Conservation (phyloP, 345 rosid species). For the Zanthoxylum bungeanum region DNA sequence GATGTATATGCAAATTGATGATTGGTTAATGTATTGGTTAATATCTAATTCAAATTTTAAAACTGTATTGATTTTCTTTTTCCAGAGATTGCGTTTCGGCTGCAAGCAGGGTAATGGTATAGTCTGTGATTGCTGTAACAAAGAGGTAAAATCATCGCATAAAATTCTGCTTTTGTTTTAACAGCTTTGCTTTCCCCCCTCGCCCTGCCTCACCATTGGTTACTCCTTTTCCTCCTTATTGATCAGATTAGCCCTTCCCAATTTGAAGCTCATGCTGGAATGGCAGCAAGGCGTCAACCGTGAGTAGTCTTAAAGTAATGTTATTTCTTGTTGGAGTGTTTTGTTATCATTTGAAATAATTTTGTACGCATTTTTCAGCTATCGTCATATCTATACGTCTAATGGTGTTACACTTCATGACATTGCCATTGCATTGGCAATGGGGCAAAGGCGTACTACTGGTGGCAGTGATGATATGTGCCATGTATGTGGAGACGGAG, state of each 20-base stretch:
- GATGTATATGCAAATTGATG: slow-evolving; percentile 1
- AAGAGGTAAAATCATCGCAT: slow-evolving; percentile 50
- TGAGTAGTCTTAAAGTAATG: slow-evolving; percentile 39
- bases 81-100: slow-evolving; percentile 68
- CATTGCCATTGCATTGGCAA: slow-evolving; percentile 77
- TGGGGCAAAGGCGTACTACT: slow-evolving; percentile 67
- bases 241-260: slow-evolving; percentile 97
- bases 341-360: slow-evolving; percentile 12
- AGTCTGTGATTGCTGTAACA: slow-evolving; percentile 75
- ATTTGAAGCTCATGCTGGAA: slow-evolving; percentile 99
- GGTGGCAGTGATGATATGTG: slow-evolving; percentile 89
- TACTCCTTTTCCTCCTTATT: neutral
- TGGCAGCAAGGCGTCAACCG: slow-evolving; percentile 99
- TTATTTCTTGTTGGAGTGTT: slow-evolving; percentile 12
- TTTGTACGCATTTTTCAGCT: slow-evolving; percentile 42
- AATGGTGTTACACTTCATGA: slow-evolving; percentile 89
- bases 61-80: slow-evolving; percentile 4
- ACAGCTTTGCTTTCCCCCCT: neutral
- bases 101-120: slow-evolving; percentile 89
- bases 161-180: slow-evolving; percentile 8
- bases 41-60: slow-evolving; percentile 9
- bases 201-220: slow-evolving; percentile 6
- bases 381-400: slow-evolving; percentile 84
- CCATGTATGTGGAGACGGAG: slow-evolving; percentile 82
- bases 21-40: slow-evolving; percentile 3